A percentile compares a stretch with the other conserved stretches of the same genome.
These are phyloP conservation scores for Russula virescens DNA, from an alignment of 768 basidiomycete species.

Conservation along the genomic window DNA sequence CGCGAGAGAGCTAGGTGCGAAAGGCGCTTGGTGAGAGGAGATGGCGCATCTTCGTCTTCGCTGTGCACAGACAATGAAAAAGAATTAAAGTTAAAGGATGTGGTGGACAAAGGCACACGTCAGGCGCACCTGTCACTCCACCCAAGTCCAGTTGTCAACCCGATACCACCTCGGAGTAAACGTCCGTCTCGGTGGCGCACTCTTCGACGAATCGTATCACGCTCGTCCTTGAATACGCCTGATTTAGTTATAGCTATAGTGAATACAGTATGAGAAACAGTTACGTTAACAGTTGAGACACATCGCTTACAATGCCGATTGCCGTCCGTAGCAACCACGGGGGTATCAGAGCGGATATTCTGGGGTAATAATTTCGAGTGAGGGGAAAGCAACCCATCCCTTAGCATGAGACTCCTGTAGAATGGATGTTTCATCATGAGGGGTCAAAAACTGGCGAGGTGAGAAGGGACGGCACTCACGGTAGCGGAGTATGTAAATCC, in stretches of 20 bases:
- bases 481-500: slow-evolving; percentile 37
- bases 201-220: slow-evolving; percentile 33
- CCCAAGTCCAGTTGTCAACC: slow-evolving; percentile 39
- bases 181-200: slow-evolving; percentile 36
- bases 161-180: slow-evolving; percentile 35
- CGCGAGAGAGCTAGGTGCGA: slow-evolving; percentile 28
- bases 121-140: slow-evolving; percentile 38
- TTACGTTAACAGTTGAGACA: slow-evolving; percentile 10
- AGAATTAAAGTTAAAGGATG: not conserved
- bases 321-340: slow-evolving; percentile 22
- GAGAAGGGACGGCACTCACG: slow-evolving; percentile 29
- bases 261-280: not conserved
- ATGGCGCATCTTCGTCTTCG: slow-evolving; percentile 40
- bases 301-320: slow-evolving; percentile 27
- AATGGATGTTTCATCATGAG: not conserved
- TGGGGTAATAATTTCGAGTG: slow-evolving; percentile 36
- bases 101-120: not conserved
- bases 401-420: slow-evolving; percentile 36
- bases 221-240: slow-evolving; percentile 35
- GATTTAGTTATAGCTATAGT: slow-evolving; percentile 26
- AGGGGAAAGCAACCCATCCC: slow-evolving; percentile 37
- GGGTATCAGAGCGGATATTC: slow-evolving; percentile 17
- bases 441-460: not conserved
- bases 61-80: slow-evolving; percentile 21
- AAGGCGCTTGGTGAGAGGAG: slow-evolving; percentile 34